These are phyloP conservation scores for Lactarius akahatsu DNA, from an alignment of 768 basidiomycete genomes.

Conservation along the genomic window DNA sequence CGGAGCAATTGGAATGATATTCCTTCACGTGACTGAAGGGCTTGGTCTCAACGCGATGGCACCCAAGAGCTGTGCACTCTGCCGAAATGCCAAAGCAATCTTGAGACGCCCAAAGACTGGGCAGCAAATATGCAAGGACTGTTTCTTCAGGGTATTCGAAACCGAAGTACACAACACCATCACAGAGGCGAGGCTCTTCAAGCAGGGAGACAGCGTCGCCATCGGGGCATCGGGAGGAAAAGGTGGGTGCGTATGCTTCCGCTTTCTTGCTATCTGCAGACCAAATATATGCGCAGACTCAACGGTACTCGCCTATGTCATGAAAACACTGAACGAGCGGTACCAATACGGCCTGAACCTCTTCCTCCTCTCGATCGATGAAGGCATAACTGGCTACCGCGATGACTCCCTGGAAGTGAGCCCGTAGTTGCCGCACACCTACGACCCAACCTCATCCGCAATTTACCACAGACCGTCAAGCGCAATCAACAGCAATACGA, in stretches of 20 bases:
- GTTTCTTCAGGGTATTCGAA: constrained; percentile 97
- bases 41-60: constrained; percentile 52
- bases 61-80: constrained; percentile 75
- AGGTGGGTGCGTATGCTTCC: constrained; percentile 49
- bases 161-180: constrained; percentile 98
- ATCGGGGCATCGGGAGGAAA: constrained; percentile 99
- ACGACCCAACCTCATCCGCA: constrained; percentile 5
- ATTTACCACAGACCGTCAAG: constrained; percentile 78
- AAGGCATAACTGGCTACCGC: constrained; percentile 96
- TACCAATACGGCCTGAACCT: constrained; percentile 91
- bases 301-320: constrained; percentile 94
- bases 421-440: not conserved
- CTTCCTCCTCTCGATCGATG: constrained; percentile 94
- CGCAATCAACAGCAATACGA: constrained; percentile 94
- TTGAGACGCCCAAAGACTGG: constrained; percentile 95
- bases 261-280: not conserved
- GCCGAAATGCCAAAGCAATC: constrained; percentile 75
- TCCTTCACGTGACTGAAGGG: too few species aligned
- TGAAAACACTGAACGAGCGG: constrained; percentile 92
- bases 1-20: too few species aligned
- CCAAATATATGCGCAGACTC: constrained; percentile 62
- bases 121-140: constrained; percentile 94
- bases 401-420: constrained; percentile 93
- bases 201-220: constrained; percentile 86
- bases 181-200: constrained; percentile 76